Base-by-base conservation (phyloP, 306 rosid genomes). In the Ormosia semicastrata region DNA sequence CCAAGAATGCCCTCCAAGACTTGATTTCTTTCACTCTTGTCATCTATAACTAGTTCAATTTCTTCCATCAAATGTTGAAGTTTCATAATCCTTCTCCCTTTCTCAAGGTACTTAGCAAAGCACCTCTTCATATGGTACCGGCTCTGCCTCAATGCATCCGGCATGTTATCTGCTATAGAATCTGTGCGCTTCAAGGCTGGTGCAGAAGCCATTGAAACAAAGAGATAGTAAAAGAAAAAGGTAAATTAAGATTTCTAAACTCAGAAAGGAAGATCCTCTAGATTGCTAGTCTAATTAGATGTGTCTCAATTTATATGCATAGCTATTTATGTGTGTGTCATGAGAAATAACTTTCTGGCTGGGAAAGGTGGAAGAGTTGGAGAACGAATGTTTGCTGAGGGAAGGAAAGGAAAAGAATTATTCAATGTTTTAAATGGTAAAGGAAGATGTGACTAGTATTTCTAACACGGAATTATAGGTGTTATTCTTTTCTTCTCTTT, bases 141-240 rank as follows among this genome's bases (percentile, higher is more conserved):
- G 78, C 93, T 93, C 74, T 91, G 94, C 84, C 84, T 83, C 84
- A 89, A 80, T 17, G 97, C 98, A n/a, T 94, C 97, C 0, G 95
- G 94, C 92, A 93, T 85, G 79, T 81, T 88, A 6, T 94, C 93
- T 4, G 80, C 88, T 30, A 89, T 78, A 18, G 91, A 89, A 4
- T 91, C 84, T 0, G 94, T 87, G 37, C 90, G 85, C 53, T 67
- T 92, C 10, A 77, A 7, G 6, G 85, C 76, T 30, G 86, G 82
- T 37, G 78, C 43, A 36, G 90, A 83, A 79, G 89, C 82, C 93
- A 90, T 91, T 80, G 44, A 49, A 57, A 14, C 54, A 68, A 39
- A n/a, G 75, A 36, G 24, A 4, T 5, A 7, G 6, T 43, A 9
- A 7, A 15, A 18, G 2, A 4, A 53, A 73, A 80, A 43, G 17